Percentiles rank a stretch among this genome's conserved stretches.
Evolutionary conservation across 352 stramenopile species (phyloP).

Genomic region (Phytophthora tubulina): DNA sequence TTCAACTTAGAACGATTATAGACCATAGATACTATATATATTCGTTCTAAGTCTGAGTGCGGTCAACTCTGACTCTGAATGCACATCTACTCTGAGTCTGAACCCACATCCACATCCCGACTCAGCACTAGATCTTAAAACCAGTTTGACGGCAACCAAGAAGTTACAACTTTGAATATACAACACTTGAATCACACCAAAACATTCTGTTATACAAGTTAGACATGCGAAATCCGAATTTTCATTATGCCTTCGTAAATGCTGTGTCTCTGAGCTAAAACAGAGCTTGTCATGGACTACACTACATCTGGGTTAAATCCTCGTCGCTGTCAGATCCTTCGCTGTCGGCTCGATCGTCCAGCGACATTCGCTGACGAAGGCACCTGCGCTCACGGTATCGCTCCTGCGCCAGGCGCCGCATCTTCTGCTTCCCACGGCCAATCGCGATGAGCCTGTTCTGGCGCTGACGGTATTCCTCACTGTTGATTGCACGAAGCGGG

Average conservation of each 20-base stretch:
- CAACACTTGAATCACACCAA: background rate
- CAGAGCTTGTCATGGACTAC: background rate
- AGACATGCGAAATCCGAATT: background rate
- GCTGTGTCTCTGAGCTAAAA: conserved; percentile 1
- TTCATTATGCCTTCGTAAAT: background rate
- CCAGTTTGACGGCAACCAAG: background rate
- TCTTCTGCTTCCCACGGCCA: background rate
- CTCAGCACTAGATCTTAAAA: no score
- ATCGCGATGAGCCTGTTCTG: background rate
- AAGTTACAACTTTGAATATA: conserved; percentile 5
- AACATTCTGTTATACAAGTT: conserved; percentile 6
- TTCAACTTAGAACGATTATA: no score
- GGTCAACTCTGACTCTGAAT: no score
- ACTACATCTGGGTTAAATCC: conserved; percentile 6
- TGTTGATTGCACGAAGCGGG: background rate
- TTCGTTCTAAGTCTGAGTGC: no score
- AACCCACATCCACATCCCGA: no score
- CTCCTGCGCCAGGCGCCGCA: no score
- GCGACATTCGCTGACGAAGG: no score
- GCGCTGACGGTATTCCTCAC: background rate
- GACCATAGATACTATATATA: no score
- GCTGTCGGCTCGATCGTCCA: background rate
- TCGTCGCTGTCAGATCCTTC: background rate
- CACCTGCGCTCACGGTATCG: no score
- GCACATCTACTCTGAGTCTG: no score